These are phyloP conservation scores for Canavalia gladiata DNA, from an alignment of 306 rosid species.

Conservation along the genomic window DNA sequence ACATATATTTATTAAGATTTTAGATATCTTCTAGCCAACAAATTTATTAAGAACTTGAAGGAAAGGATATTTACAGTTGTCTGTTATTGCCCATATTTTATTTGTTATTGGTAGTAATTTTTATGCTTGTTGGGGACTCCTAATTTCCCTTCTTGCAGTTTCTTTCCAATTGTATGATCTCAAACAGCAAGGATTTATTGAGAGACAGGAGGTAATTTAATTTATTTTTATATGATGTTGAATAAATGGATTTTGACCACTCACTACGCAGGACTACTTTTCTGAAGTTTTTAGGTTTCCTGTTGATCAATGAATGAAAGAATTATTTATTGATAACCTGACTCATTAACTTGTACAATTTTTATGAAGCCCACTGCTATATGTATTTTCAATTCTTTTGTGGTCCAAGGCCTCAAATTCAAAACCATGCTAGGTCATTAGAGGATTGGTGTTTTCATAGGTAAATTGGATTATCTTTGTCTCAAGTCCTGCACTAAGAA, in stretches of 20 bases:
- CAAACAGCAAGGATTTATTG: conserved; percentile 81
- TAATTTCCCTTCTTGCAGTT: conserved; percentile 70
- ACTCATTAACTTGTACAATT: neutral
- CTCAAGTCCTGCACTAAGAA: no score
- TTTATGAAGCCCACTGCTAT: neutral
- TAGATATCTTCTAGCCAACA: conserved; percentile 32
- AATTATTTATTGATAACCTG: conserved; percentile 2
- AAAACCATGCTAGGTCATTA: no score
- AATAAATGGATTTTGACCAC: conserved; percentile 28
- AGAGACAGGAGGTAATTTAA: conserved; percentile 77
- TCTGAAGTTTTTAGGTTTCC: neutral
- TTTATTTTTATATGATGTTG: conserved; percentile 30
- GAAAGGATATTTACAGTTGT: conserved; percentile 27
- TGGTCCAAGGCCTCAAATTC: no score
- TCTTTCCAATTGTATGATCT: conserved; percentile 81
- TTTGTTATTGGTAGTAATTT: conserved; percentile 24
- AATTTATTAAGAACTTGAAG: conserved; percentile 11
- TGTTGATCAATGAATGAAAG: neutral
- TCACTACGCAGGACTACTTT: conserved; percentile 24
- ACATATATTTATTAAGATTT: conserved; percentile 35
- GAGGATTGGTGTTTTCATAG: no score
- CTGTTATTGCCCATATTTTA: conserved; percentile 22
- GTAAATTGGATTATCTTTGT: no score
- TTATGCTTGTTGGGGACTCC: conserved; percentile 42
- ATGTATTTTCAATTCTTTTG: no score